Conservation (phyloP, 768 basidiomycete species). For the Phallus indusiatus region DNA sequence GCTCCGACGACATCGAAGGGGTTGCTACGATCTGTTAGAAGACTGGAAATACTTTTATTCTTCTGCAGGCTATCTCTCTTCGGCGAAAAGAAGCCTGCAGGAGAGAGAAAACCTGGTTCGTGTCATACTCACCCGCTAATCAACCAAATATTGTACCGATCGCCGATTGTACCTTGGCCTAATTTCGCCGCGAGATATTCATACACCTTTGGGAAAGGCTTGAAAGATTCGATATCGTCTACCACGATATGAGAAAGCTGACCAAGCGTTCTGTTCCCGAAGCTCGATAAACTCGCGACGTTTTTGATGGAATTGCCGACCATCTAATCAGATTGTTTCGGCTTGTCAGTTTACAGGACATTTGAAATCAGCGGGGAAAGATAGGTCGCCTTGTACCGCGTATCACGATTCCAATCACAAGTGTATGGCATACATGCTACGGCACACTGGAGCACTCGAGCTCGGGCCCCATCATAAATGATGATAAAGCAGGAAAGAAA, state of each 20-base stretch:
- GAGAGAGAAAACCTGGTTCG: neutral
- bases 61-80: too few species aligned
- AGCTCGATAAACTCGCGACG: neutral
- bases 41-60: too few species aligned
- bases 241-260: slow-evolving; percentile 11
- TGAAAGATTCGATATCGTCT: slow-evolving; percentile 17
- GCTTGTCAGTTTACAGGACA: neutral
- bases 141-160: slow-evolving; percentile 18
- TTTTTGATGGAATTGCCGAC: slow-evolving; percentile 15
- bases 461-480: neutral
- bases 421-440: too few species aligned
- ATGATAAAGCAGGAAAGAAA: neutral
- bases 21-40: slow-evolving; percentile 14
- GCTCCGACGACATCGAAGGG: slow-evolving; percentile 25
- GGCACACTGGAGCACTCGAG: too few species aligned
- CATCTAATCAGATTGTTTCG: slow-evolving; percentile 16
- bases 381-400: neutral
- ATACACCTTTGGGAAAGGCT: slow-evolving; percentile 19
- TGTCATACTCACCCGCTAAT: slow-evolving; percentile 21
- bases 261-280: neutral
- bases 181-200: slow-evolving; percentile 13
- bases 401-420: neutral
- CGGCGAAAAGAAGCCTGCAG: neutral
- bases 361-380: neutral
- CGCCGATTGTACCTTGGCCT: slow-evolving; percentile 9